Evolutionary conservation across 1,139 yeast genomes (phyloP).

Genomic region (Sugiyamaella sp.): DNA sequence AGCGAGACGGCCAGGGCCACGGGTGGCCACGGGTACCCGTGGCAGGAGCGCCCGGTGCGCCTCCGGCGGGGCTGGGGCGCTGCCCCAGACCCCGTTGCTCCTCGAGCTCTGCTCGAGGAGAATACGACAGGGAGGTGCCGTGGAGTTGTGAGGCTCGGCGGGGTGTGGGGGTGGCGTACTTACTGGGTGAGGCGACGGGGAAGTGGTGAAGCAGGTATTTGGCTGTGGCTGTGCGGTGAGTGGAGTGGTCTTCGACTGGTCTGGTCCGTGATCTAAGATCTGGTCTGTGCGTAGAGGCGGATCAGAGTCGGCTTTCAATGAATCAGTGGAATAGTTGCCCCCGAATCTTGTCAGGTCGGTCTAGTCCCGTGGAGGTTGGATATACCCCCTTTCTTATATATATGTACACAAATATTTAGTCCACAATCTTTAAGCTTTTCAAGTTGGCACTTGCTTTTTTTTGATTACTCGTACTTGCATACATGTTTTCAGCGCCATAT

Average conservation of each 20-base stretch:
- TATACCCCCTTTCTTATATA: not conserved
- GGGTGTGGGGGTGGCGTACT: not conserved
- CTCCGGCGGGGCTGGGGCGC: conserved; percentile 4
- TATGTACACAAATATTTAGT: not conserved
- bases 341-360: not conserved
- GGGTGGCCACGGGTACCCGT: not conserved
- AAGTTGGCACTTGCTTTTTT: not conserved
- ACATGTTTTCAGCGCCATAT: not conserved
- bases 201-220: too few relatives aligned
- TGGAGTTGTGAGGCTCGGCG: not conserved
- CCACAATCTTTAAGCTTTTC: too few relatives aligned
- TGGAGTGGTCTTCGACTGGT: too few relatives aligned
- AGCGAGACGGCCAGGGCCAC: too few relatives aligned
- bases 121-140: not conserved
- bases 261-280: too few relatives aligned
- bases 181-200: not conserved
- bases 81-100: conserved; percentile 3
- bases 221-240: too few relatives aligned
- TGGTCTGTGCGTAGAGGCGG: too few relatives aligned
- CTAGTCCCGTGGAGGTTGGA: not conserved
- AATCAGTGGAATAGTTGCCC: too few relatives aligned
- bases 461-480: not conserved
- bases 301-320: too few relatives aligned
- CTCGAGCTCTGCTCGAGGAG: not conserved
- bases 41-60: not conserved